Evolutionary conservation across 495 filamentous ascomycete genomes (phyloP).

Genomic region (Daldinia bambusicola): DNA sequence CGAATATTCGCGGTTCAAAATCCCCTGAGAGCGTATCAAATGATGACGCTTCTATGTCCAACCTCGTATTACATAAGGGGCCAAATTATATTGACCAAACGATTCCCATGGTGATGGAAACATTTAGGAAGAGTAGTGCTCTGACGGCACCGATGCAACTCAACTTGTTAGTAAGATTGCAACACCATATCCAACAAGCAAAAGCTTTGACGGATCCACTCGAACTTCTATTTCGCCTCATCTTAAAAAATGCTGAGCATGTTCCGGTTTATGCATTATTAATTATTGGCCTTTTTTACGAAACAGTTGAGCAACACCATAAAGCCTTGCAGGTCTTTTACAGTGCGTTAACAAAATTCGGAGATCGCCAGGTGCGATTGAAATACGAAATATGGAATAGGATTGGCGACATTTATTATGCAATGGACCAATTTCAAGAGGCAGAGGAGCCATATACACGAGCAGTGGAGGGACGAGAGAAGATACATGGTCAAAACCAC

Average conservation of each 20-base stretch:
- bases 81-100: neutral
- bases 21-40: neutral
- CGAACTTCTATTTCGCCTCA: conserved; percentile 3
- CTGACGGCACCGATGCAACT: neutral
- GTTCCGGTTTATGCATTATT: neutral
- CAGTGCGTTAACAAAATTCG: neutral
- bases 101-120: neutral
- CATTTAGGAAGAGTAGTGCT: neutral
- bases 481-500: neutral
- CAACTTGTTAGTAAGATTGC: neutral
- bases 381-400: neutral
- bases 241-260: neutral
- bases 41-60: neutral
- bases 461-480: neutral
- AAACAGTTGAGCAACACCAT: neutral
- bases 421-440: neutral
- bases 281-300: neutral
- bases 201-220: neutral
- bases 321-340: neutral
- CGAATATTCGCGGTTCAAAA: neutral
- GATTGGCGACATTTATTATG: neutral
- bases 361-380: neutral
- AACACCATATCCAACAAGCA: neutral
- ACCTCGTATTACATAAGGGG: neutral
- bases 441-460: neutral